Base-by-base conservation (phyloP, 106 monocot genomes). In the Gastrodia elata region DNA sequence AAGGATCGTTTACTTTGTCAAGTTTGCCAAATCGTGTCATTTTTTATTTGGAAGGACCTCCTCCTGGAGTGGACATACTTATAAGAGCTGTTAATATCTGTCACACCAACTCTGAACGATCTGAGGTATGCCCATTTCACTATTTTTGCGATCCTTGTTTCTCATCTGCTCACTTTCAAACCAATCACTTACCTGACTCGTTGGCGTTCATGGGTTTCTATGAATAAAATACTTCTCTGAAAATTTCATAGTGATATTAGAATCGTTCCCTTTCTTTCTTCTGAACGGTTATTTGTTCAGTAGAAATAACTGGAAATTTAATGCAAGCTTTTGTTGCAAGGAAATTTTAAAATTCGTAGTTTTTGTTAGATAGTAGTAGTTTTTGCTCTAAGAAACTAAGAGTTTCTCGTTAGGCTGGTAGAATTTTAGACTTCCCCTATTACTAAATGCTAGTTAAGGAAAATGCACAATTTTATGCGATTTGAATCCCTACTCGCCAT, bases 41-140 rank as follows among this genome's bases (percentile, higher is more conserved):
- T 8, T 87, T 91, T 75, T 91, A 85, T 81, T 56, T 91, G 59
- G 87, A 87, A 81, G 90, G 90, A 20, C 90, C 90, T 68, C 64
- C 87, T 70, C 74, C 82, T 41, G 90, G 84, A 65, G 68, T 87
- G 32, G 81, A 87, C 48, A 46, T 91, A 43, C 87, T 91, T 26
- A 81, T 91, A 70, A 76, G 85, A 72, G 80, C 82, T n/a, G 80
- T 87, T 6, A 61, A 34, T 32, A 65, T 90, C 32, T 82, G 73
- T 27, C 82, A 26, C 65, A 73, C 78, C 13, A 35, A 52, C 73
- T 20, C 46, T 43, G 73, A 72, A 64, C 74, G 83, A 27, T 65
- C 39, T 40, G 70, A 73, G 65, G 89, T 89, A 77, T 68, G 82
- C 55, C 11, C 32, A 42, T 38, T 77, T 35, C 38, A 27, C 41